Conservation (phyloP, 2,329 filamentous ascomycete genomes). For the Huntiella omanensis region DNA sequence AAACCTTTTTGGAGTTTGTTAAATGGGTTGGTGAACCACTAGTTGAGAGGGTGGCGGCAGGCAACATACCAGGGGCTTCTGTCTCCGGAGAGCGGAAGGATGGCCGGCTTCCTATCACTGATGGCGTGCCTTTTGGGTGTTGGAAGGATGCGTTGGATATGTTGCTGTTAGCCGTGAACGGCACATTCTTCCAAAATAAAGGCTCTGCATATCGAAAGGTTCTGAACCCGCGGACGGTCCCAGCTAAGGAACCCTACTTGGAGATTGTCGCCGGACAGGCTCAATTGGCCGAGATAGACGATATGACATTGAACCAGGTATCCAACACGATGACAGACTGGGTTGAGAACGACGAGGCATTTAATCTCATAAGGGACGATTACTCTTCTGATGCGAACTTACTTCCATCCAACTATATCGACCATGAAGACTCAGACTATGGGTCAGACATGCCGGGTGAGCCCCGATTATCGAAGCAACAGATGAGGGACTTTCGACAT, state of each 20-base stretch:
- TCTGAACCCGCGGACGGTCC: constrained; percentile 13
- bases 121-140: constrained; percentile 30
- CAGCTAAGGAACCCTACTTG: no score
- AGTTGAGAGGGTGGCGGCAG: constrained; percentile 30
- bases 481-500: no score
- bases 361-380: no score
- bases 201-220: neutral
- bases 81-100: constrained; percentile 15
- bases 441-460: no score
- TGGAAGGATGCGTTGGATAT: constrained; percentile 44
- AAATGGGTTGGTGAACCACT: constrained; percentile 35
- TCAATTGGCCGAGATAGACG: constrained; percentile 2
- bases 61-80: constrained; percentile 14
- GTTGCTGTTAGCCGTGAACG: constrained; percentile 30
- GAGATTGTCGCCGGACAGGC: no score
- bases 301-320: constrained; percentile 15
- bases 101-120: constrained; percentile 1
- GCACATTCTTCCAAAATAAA: constrained; percentile 12
- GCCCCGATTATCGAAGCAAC: no score
- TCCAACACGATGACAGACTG: constrained; percentile 13
- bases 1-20: constrained; percentile 34
- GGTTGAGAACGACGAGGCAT: no score
- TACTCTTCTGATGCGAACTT: no score
- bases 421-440: no score
- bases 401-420: no score